Evolutionary conservation across 139 green algal genomes (phyloP).

Genomic region (Nannochloris sp.): DNA sequence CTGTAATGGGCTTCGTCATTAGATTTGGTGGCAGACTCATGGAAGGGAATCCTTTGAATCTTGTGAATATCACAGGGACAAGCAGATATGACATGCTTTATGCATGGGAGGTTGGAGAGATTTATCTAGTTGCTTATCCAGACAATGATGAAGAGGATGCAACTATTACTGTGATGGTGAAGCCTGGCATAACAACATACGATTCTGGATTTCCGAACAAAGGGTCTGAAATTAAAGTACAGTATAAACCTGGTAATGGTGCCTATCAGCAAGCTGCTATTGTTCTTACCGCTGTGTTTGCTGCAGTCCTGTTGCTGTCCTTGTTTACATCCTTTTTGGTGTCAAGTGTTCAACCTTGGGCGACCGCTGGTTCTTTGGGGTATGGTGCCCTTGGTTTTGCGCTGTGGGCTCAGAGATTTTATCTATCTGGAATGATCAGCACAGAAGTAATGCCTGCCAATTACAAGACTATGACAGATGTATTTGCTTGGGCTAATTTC

Average conservation of each 20-base stretch:
- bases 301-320: background rate
- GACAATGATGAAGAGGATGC: background rate
- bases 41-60: conserved; percentile 9
- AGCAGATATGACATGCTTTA: conserved; percentile 6
- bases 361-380: conserved; percentile 7
- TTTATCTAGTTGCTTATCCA: conserved; percentile 11
- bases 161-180: conserved; percentile 4
- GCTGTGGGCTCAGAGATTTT: conserved; percentile 11
- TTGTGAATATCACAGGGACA: conserved; percentile 10
- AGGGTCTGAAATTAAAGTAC: background rate
- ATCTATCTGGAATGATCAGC: conserved; percentile 4
- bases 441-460: background rate
- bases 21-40: conserved; percentile 1
- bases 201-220: background rate
- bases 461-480: conserved; percentile 4
- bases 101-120: background rate
- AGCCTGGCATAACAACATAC: background rate
- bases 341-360: conserved; percentile 4
- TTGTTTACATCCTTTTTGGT: conserved; percentile 7
- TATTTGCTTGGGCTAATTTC: conserved; percentile 10
- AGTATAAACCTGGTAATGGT: conserved; percentile 7
- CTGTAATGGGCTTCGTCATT: conserved; percentile 6
- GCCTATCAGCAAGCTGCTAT: background rate
- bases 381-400: conserved; percentile 6
- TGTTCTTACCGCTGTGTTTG: conserved; percentile 8